Evolutionary conservation across 305 asterid species (phyloP), one percentile per base, ranked within the genome.

Genomic region (Fraxinus xanthoxyloides): DNA sequence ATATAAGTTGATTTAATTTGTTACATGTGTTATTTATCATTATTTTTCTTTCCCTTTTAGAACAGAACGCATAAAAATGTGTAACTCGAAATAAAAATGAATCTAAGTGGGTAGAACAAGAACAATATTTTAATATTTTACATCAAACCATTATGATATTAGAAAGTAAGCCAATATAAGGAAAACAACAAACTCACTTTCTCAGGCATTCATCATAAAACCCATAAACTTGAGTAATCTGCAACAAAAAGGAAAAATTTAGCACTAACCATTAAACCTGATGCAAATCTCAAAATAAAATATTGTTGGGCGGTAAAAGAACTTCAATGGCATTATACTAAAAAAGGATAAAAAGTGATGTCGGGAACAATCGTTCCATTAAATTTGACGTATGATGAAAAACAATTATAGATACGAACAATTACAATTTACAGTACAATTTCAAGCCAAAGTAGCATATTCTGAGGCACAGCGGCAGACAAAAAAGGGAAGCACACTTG

Each of bases 141-240:
- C 7, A 34, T 34, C 38, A 34, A 34, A 34, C 8, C 8, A 34
- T 34, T 34, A 34, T 6, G 38, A 34, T 34, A 6, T 34, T 34
- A 34, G 38, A 34, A 34, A 34, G 38, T 34, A 34, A 34, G 38
- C 38, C 38, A 5, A 34, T 34, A 34, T 34, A 73, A 2, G 31
- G 59, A 30, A 75, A 36, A 70, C n/a, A 54, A 76, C 36, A 38
- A 67, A 83, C 89, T 83, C 83, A 90, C 94, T 91, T 91, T 83
- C 94, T 81, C 38, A 91, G 86, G 87, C 94, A 91, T 77, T 91
- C 94, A 72, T 91, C 92, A 51, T 91, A 91, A 80, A 91, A 89
- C 31, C 92, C 92, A 87, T 91, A 91, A 51, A 90, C 93, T 86
- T 90, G 93, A 79, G 92, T 90, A 56, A 90, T 90, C 91, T 90